Base-by-base conservation (phyloP, 148 eudicot species). In the Simmondsia chinensis region DNA sequence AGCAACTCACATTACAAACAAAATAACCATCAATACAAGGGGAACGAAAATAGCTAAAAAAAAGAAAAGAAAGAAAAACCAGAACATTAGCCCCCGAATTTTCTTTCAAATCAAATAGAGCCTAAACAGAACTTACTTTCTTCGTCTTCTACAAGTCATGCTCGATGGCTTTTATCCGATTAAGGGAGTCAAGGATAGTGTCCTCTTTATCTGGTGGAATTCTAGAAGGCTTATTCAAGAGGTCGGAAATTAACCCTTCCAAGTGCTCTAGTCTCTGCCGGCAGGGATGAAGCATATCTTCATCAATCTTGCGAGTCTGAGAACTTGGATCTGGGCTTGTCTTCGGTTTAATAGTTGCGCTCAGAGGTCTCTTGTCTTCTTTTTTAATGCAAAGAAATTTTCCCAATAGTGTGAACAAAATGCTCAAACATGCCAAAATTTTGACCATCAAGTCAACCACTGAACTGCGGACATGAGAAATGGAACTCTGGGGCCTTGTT, bases 121-220 rank as follows among this genome's bases (percentile, higher is more conserved):
- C 19, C 27, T 26, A n/a, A n/a, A n/a, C n/a, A n/a, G n/a, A n/a
- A n/a, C 74, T 74, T 63, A 85, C 99, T 58, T 68, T 82, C 46
- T 64, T 91, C 29, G 99, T 91, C 70, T 85, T 91, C 66, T 82
- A 88, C 73, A 91, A 60, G 78, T 91, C 99, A 50, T 72, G 56
- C 64, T 91, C 99, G 34, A 91, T 85, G 38, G 79, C 76, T 59
- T 56, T 91, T 50, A 91, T 89, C 21, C 99, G 86, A 51, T 52
- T 68, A 65, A 91, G 25, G 8, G 99, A 91, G 48, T 85, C 94
- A 15, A 48, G 43, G 26, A 91, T 77, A 27, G 83, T 76, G 19
- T 68, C 86, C 25, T 91, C 99, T 55, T 91, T 91, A 39, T 91
- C 99, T 39, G 62, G 63, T 57, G 99, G 99, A 34, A 91, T 79